Conservation (phyloP, 352 stramenopile genomes). For the Globisporangium cylindrosporum region DNA sequence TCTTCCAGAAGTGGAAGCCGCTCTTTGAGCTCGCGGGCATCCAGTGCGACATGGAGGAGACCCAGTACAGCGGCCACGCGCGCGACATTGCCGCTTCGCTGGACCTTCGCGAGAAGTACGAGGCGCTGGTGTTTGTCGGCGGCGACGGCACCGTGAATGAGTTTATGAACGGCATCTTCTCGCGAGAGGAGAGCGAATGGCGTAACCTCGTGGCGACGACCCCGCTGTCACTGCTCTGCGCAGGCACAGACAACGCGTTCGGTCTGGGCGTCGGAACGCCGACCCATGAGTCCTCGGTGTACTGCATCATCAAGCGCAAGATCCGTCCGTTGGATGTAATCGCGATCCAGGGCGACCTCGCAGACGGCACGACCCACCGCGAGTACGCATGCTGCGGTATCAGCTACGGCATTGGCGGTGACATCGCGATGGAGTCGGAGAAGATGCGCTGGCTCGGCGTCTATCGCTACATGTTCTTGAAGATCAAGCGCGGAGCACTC, state of each 20-base stretch:
- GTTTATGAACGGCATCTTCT: conserved; percentile 83
- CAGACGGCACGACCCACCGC: conserved; percentile 43
- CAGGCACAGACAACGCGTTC: conserved; percentile 78
- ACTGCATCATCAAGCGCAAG: conserved; percentile 82
- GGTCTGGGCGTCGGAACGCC: conserved; percentile 66
- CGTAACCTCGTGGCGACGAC: conserved; percentile 69
- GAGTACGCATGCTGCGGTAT: conserved; percentile 78
- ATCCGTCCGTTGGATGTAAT: conserved; percentile 75
- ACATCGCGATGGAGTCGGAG: conserved; percentile 78
- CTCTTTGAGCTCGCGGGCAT: conserved; percentile 65
- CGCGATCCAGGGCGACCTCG: conserved; percentile 43
- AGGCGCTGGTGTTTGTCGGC: conserved; percentile 75
- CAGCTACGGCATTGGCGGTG: conserved; percentile 67
- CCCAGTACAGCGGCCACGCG: conserved; percentile 65
- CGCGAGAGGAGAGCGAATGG: conserved; percentile 67
- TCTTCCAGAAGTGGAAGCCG: conserved; percentile 57
- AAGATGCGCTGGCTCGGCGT: conserved; percentile 63
- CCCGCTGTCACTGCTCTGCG: conserved; percentile 64
- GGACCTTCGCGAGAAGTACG: conserved; percentile 58
- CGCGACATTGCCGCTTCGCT: conserved; percentile 66
- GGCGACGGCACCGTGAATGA: conserved; percentile 81
- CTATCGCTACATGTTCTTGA: conserved; percentile 72
- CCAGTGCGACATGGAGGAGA: conserved; percentile 75
- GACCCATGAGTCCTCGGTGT: conserved; percentile 60
- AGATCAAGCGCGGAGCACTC: conserved; percentile 62